Conservation (phyloP, 2,329 filamentous ascomycete genomes). For the Gnomoniopsis sp. region DNA sequence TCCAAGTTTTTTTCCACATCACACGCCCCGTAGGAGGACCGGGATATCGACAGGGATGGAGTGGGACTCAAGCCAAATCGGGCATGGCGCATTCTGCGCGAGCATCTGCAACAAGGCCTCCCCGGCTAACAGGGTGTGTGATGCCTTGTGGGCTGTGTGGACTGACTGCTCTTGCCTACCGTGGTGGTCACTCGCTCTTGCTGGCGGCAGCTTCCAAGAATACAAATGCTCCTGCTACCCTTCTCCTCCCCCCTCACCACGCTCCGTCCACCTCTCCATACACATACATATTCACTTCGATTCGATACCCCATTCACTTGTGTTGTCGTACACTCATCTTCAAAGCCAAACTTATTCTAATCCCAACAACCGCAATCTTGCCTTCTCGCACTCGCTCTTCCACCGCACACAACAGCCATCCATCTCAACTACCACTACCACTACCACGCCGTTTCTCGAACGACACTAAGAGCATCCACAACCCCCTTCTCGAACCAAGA, state of each 20-base stretch:
- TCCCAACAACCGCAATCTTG: not conserved
- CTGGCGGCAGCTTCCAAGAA: not conserved
- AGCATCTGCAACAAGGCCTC: constrained; percentile 19
- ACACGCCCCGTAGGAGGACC: constrained; percentile 11
- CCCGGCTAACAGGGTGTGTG: constrained; percentile 1
- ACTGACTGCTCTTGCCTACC: no score
- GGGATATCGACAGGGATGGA: constrained; percentile 7
- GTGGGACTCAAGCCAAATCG: not conserved
- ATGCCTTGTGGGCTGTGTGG: constrained; percentile 13
- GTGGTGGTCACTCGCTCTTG: constrained; percentile 1
- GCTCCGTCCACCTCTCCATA: not conserved
- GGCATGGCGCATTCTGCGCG: constrained; percentile 4
- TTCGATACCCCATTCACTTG: not conserved
- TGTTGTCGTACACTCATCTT: not conserved
- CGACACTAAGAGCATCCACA: no score
- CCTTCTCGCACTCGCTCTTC: constrained; percentile 4
- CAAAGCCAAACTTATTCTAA: not conserved
- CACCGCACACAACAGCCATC: not conserved
- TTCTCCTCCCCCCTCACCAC: constrained; percentile 3
- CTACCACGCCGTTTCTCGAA: no score
- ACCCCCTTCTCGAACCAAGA: not conserved
- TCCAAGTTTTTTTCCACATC: constrained; percentile 6
- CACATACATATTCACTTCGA: not conserved
- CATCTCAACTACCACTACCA: not conserved
- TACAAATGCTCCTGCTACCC: constrained; percentile 19